These are phyloP conservation scores for Myxozyma mucilagina DNA, from an alignment of 805 yeast genomes.

Conservation along the genomic window DNA sequence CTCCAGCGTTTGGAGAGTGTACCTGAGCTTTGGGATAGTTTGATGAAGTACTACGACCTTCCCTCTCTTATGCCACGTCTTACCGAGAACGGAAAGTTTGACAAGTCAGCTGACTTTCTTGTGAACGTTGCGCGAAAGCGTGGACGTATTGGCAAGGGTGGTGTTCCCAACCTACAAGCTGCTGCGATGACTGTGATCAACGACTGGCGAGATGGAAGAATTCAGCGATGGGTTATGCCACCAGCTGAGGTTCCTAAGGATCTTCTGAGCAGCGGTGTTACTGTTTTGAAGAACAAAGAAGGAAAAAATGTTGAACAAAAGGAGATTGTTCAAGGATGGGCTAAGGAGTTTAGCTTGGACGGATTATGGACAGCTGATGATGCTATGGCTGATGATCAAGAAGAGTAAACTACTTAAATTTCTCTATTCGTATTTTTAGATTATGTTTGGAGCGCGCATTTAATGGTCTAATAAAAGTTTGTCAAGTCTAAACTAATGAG, in stretches of 20 bases:
- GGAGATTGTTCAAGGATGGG: constrained; percentile 84
- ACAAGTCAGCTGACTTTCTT: constrained; percentile 79
- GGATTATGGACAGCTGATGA: constrained; percentile 38
- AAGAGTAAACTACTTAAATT: background rate
- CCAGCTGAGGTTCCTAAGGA: constrained; percentile 32
- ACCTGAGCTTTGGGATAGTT: constrained; percentile 62
- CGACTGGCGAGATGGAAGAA: constrained; percentile 97
- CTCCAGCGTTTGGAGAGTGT: constrained; percentile 74
- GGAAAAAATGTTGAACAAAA: constrained; percentile 59
- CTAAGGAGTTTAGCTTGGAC: constrained; percentile 90
- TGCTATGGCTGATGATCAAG: constrained; percentile 7
- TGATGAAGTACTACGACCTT: constrained; percentile 69
- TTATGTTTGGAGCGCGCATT: no score
- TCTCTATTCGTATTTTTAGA: background rate
- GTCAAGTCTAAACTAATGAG: no score
- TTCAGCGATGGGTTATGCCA: constrained; percentile 83
- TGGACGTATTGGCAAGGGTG: constrained; percentile 91
- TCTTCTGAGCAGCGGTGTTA: constrained; percentile 42
- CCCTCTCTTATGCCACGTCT: constrained; percentile 65
- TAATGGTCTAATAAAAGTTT: background rate
- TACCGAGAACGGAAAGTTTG: constrained; percentile 60
- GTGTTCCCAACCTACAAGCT: constrained; percentile 82
- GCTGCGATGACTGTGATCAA: constrained; percentile 81
- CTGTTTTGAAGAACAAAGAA: constrained; percentile 45
- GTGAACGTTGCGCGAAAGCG: constrained; percentile 90